Conservation (phyloP, 2,329 filamentous ascomycete species). For the Colletotrichum higginsianum region DNA sequence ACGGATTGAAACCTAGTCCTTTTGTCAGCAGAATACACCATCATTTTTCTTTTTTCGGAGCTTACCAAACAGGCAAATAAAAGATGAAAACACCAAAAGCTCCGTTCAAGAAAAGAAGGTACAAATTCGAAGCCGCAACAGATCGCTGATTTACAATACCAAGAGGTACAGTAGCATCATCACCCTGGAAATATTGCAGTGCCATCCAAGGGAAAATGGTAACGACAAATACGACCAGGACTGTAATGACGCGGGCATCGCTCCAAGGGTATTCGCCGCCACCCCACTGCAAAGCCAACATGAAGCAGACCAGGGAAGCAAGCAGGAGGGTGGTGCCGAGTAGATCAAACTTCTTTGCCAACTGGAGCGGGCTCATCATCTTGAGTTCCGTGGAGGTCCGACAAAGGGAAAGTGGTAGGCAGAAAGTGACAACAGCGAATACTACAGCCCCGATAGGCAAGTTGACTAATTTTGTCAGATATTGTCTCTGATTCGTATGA, state of each 20-base stretch:
- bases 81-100: constrained; percentile 56
- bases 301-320: constrained; percentile 52
- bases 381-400: not conserved
- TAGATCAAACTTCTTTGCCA: constrained; percentile 45
- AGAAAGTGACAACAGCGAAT: constrained; percentile 48
- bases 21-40: not conserved
- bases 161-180: constrained; percentile 61
- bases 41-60: not conserved
- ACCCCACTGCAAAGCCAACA: constrained; percentile 61
- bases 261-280: constrained; percentile 50
- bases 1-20: constrained; percentile 57
- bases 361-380: constrained; percentile 2
- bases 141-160: not conserved
- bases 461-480: constrained; percentile 48
- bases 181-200: constrained; percentile 58
- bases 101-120: constrained; percentile 6
- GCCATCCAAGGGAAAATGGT: constrained; percentile 48
- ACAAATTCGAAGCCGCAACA: constrained; percentile 1
- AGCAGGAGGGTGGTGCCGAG: constrained; percentile 38
- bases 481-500: too few relatives aligned
- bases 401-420: constrained; percentile 23
- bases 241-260: constrained; percentile 47
- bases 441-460: constrained; percentile 29
- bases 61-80: constrained; percentile 58
- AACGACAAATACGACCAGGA: constrained; percentile 47